These are phyloP conservation scores for Triticum dicoccoides DNA, from an alignment of 176 grass and related monocot genomes.

Conservation along the genomic window DNA sequence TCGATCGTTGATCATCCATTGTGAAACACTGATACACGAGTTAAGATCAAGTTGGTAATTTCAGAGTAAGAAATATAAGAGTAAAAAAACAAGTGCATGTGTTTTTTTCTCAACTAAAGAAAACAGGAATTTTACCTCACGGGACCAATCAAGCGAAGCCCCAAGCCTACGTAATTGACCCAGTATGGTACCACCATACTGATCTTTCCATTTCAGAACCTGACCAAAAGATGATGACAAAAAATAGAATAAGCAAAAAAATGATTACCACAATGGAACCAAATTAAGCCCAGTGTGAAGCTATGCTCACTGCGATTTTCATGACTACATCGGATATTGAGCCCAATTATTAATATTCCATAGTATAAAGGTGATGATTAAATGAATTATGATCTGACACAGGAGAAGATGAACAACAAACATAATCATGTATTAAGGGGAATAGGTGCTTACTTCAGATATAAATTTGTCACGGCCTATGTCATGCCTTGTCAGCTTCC, in stretches of 20 bases:
- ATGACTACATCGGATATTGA: background rate
- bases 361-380: background rate
- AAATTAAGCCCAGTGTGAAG: conserved; percentile 4
- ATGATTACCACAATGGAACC: background rate
- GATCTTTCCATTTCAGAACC: conserved; percentile 96
- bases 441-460: conserved; percentile 54
- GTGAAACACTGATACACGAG: conserved; percentile 77
- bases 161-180: conserved; percentile 82
- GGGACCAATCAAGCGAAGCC: conserved; percentile 93
- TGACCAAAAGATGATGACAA: conserved; percentile 27
- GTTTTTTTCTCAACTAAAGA: background rate
- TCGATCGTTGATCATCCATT: conserved; percentile 87
- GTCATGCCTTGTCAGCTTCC: conserved; percentile 80
- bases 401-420: background rate
- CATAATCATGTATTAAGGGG: background rate
- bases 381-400: background rate
- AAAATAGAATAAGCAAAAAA: conserved; percentile 29
- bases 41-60: conserved; percentile 17
- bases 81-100: background rate
- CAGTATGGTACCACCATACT: conserved; percentile 80
- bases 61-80: background rate
- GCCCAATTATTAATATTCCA: background rate
- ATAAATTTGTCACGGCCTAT: conserved; percentile 70
- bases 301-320: background rate
- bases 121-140: conserved; percentile 54